Conservation (phyloP, 1,139 yeast genomes). For the Eremothecium cymbalariae region DNA sequence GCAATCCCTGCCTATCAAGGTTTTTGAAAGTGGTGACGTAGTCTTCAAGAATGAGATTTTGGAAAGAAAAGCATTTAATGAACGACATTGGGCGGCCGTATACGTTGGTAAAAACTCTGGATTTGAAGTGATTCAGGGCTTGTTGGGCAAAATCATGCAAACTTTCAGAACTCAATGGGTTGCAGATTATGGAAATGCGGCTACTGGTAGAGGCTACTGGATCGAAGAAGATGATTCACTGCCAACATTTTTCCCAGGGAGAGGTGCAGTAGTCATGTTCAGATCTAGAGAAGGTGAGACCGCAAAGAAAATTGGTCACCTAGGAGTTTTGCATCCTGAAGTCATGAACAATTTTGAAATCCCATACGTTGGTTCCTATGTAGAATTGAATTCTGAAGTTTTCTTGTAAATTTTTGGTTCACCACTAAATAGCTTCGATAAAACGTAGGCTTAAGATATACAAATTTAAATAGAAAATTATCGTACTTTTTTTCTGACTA, state of each 20-base stretch:
- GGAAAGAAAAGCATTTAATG: slow-evolving; percentile 88
- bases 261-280: slow-evolving; percentile 84
- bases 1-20: slow-evolving; percentile 88
- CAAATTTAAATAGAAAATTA: too few species aligned
- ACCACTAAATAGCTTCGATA: neutral
- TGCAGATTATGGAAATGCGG: slow-evolving; percentile 42
- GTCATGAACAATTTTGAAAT: slow-evolving; percentile 81
- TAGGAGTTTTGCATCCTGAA: slow-evolving; percentile 95
- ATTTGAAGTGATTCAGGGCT: slow-evolving; percentile 89
- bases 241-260: slow-evolving; percentile 87
- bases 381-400: slow-evolving; percentile 83
- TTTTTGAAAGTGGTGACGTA: slow-evolving; percentile 92
- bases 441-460: too few species aligned
- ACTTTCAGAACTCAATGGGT: slow-evolving; percentile 87
- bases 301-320: slow-evolving; percentile 59
- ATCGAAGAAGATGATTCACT: slow-evolving; percentile 61
- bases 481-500: neutral
- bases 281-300: slow-evolving; percentile 54
- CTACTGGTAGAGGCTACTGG: slow-evolving; percentile 70
- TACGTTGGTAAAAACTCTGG: slow-evolving; percentile 94
- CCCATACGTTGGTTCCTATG: slow-evolving; percentile 86
- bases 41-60: slow-evolving; percentile 71
- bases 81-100: slow-evolving; percentile 91
- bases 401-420: slow-evolving; percentile 44
- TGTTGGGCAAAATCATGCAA: slow-evolving; percentile 91